These are phyloP conservation scores for Domatiomyces catenatus DNA, from an alignment of 2,329 filamentous ascomycete species.

Conservation along the genomic window DNA sequence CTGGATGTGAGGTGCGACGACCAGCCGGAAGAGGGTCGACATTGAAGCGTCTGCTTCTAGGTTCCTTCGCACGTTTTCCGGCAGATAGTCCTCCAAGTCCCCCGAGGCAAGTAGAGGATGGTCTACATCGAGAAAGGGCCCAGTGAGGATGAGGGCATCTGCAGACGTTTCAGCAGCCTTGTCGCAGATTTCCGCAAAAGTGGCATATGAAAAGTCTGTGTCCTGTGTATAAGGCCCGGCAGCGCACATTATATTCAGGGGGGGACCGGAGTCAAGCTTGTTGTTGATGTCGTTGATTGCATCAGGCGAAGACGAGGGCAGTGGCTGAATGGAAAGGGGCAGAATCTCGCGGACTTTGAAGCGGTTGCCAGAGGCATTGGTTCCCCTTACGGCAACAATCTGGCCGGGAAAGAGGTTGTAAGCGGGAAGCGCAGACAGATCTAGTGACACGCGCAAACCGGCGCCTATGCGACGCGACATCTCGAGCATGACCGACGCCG, in stretches of 20 bases:
- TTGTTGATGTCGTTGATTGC: conserved; percentile 54
- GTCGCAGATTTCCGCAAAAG: conserved; percentile 64
- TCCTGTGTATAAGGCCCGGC: conserved; percentile 86
- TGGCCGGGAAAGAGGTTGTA: conserved; percentile 91
- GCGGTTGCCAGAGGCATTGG: conserved; percentile 69
- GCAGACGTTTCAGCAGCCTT: conserved; percentile 59
- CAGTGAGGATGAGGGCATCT: conserved; percentile 64
- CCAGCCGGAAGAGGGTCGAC: conserved; percentile 64
- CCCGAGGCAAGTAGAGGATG: conserved; percentile 73
- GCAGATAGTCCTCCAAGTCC: conserved; percentile 52
- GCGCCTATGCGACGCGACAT: conserved; percentile 71
- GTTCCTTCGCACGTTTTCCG: conserved; percentile 40
- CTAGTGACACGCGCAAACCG: conserved; percentile 65
- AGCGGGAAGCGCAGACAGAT: conserved; percentile 50
- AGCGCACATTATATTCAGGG: conserved; percentile 62
- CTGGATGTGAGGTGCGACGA: conserved; percentile 60
- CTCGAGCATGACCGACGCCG: conserved; percentile 73
- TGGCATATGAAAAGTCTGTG: conserved; percentile 79
- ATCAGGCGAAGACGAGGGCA: conserved; percentile 52
- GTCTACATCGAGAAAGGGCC: conserved; percentile 82
- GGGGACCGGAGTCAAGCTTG: conserved; percentile 45
- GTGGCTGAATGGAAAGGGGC: conserved; percentile 56
- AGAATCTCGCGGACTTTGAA: conserved; percentile 70
- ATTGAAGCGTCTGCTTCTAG: conserved; percentile 67
- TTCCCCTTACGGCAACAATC: conserved; percentile 73